phyloP scores from a whole-genome alignment of 108 stramenopile species.

The Thalassiosira profunda region DNA sequence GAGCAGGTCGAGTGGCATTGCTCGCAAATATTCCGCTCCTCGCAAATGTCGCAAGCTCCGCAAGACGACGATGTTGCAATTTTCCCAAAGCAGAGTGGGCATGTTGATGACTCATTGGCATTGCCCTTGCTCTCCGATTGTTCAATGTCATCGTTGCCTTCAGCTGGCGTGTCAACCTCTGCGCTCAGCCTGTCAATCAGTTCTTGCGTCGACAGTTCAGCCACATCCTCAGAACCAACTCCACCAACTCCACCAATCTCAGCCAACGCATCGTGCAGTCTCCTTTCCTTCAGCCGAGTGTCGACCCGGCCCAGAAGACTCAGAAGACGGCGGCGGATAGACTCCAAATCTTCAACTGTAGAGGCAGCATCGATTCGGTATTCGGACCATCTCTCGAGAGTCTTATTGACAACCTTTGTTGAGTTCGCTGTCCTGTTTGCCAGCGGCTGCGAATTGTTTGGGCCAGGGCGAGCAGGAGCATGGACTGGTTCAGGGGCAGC shows the following conservation, averaged over 20 bases:
- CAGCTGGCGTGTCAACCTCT: not conserved
- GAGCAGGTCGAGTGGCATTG: conserved; percentile 16
- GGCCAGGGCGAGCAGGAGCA: too few species aligned
- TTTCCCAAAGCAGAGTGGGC: conserved; percentile 5
- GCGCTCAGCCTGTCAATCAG: conserved; percentile 14
- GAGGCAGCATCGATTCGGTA: conserved; percentile 27
- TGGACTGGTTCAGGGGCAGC: too few species aligned
- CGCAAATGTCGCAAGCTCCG: conserved; percentile 23
- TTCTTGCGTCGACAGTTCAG: conserved; percentile 7
- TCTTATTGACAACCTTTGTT: too few species aligned
- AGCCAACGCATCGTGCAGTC: conserved; percentile 17
- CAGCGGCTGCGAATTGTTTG: too few species aligned
- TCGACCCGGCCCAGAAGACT: conserved; percentile 22
- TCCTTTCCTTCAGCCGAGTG: conserved; percentile 25
- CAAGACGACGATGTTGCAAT: not conserved
- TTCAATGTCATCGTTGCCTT: not conserved
- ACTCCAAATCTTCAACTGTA: conserved; percentile 31
- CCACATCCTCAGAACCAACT: not conserved
- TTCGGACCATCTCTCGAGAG: conserved; percentile 37
- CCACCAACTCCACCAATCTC: too few species aligned
- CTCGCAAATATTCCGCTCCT: conserved; percentile 15
- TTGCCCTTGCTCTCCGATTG: not conserved
- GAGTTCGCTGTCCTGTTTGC: too few species aligned
- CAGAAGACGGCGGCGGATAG: conserved; percentile 34
- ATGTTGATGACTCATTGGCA: not conserved